Base-by-base conservation (phyloP, 1,284 basidiomycete genomes). In the Marasmius sp. region DNA sequence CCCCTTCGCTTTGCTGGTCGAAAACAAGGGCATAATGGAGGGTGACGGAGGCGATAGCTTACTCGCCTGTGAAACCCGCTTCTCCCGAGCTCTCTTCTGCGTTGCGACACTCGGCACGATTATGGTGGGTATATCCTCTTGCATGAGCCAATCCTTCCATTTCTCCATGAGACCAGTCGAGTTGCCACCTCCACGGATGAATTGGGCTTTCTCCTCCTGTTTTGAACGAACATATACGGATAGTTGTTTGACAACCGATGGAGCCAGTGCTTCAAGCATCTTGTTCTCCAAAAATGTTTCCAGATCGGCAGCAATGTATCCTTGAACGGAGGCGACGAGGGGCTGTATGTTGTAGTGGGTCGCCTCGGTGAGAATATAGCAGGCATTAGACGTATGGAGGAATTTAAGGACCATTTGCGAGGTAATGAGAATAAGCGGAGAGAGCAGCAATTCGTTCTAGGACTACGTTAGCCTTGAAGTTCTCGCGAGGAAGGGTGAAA, bases 401-500 rank as follows among this genome's bases (percentile, higher is more conserved):
- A 92, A 84, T 27, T 81, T 80, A 45, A 94, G 80, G 55, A 97
- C 83, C 34, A 90, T 82, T 8, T 81, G 77, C 2, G 94, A 94
- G 75, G 95, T 97, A 10, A 97, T 77, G 2, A 93, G 82, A 60
- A 95, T 85, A 9, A 98, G 85, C 27, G 91, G 89, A 67, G 94
- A 93, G 22, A 98, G 81, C 22, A 98, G 82, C 1, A 98, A 77
- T 75, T 98, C 95, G 67, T 94, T 96, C 92, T 94, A 64, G 6
- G 37, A 22, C 47, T 50, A 39, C 38, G 57, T 61, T 55, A 14
- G 59, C 45, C 53, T n/a, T 33, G n/a, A 16, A 6, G 41, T 51
- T 7, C 50, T 9, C 37, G 61, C 33, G 22, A 22, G 54, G 14
- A 22, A 57, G 20, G 53, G 18, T 39, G 60, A 16, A 2, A 11